Percentiles rank a stretch among this genome's conserved stretches.
Evolutionary conservation across 768 basidiomycete genomes (phyloP).

Genomic region (Mycena vitilis): DNA sequence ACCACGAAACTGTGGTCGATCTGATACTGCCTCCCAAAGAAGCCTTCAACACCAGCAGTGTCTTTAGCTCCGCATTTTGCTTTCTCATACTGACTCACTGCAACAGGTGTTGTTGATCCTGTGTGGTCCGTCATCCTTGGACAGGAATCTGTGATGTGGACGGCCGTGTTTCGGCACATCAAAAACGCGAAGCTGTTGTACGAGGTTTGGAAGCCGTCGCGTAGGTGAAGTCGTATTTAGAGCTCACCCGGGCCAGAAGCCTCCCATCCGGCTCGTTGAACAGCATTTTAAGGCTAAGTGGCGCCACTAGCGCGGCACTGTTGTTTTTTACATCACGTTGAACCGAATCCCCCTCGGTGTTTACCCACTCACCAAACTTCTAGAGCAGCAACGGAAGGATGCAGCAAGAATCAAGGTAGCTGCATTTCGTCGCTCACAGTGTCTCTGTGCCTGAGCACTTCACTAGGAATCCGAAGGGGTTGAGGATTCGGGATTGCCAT

Average conservation of each 20-base stretch:
- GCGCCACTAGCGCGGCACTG: neutral
- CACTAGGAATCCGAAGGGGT: too few species aligned
- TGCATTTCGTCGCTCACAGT: too few species aligned
- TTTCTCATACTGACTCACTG: too few species aligned
- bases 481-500: too few species aligned
- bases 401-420: too few species aligned
- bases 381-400: too few species aligned
- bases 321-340: too few species aligned
- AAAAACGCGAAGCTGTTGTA: slow-evolving; percentile 2
- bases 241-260: neutral
- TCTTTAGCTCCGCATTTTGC: too few species aligned
- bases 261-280: slow-evolving; percentile 13
- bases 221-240: neutral
- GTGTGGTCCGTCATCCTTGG: slow-evolving; percentile 9
- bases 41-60: neutral
- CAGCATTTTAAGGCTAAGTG: slow-evolving; percentile 23
- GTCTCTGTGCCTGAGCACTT: too few species aligned
- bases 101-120: slow-evolving; percentile 16
- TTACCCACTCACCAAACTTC: too few species aligned
- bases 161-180: neutral
- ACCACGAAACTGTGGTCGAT: neutral
- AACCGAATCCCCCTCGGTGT: too few species aligned
- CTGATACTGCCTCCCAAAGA: slow-evolving; percentile 2
- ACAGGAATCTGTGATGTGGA: slow-evolving; percentile 4
- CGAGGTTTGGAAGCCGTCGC: slow-evolving; percentile 15